phyloP scores from a whole-genome alignment of 2,329 filamentous ascomycete species.

The Talaromyces piceae region DNA sequence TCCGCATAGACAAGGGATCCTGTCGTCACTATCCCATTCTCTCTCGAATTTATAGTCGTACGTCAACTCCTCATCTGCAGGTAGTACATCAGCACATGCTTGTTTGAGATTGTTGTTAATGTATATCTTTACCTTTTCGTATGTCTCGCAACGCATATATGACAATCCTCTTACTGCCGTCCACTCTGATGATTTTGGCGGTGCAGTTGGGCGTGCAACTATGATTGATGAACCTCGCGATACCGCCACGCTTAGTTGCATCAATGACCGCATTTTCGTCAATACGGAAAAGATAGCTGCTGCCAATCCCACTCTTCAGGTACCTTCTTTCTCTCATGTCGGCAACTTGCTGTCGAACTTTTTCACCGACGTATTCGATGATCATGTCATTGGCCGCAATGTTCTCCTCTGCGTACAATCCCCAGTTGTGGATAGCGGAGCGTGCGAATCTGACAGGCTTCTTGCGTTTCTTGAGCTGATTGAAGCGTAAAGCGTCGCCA shows the following conservation, averaged over 20 bases:
- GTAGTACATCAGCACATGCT: constrained; percentile 4
- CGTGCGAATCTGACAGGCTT: constrained; percentile 97
- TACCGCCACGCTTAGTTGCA: constrained; percentile 96
- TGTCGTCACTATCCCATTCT: constrained; percentile 87
- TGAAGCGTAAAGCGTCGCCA: constrained; percentile 90
- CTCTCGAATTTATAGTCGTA: constrained; percentile 99
- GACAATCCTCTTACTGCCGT: constrained; percentile 95
- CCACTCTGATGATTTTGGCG: constrained; percentile 98
- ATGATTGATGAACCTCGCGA: constrained; percentile 96
- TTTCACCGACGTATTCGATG: constrained; percentile 98
- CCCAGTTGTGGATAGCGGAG: constrained; percentile 98
- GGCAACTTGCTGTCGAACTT: constrained; percentile 94
- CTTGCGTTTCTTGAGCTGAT: constrained; percentile 98
- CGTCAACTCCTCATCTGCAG: constrained; percentile 88
- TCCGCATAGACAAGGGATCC: constrained; percentile 94
- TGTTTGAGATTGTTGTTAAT: too few species aligned
- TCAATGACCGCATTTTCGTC: constrained; percentile 97
- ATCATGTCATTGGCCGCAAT: constrained; percentile 99
- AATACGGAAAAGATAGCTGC: constrained; percentile 95
- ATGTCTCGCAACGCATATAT: constrained; percentile 98
- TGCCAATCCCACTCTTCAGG: constrained; percentile 92
- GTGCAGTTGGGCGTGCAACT: constrained; percentile 98
- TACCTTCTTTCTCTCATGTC: constrained; percentile 90
- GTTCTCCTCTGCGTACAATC: constrained; percentile 93
- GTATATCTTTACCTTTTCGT: constrained; percentile 74